Base-by-base conservation (phyloP, 2,329 filamentous ascomycete genomes). In the Stagonosporopsis vannaccii region DNA sequence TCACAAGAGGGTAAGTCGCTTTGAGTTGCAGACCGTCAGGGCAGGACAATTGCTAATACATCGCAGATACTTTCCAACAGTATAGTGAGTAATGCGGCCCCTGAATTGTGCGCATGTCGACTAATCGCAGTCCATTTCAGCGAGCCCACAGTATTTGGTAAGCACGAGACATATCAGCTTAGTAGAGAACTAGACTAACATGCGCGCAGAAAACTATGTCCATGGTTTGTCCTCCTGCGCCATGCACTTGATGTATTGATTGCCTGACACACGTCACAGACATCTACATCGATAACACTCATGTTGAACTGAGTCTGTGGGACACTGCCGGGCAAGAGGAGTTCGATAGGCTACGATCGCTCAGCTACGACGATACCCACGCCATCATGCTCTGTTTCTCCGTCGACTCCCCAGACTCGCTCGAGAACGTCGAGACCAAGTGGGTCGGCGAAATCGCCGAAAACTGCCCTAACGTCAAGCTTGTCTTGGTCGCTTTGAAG, bases 381-480 rank as follows among this genome's bases (percentile, higher is more conserved):
- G 88, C 96, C 40, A 97, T 99, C 70, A 97, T 99, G 90, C 90
- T 99, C 67, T 99, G 95, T 82, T 99, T 98, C 80, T 95, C 91
- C 69, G 75, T 98, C 75, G 95, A 99, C 79, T 97, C 91, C 75
- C 92, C 90, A 66, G 93, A 97, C 77, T 97, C 93, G 3, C 87
- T 99, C 59, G 95, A 99, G 78, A 99, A 99, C 85, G 92, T 99
- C 59, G 92, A 97, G 77, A 94, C 91, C 68, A 99, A 99, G 80
- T 99, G 95, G 95, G 91, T 97, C 5, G 90, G 91, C 60, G 95
- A 99, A 79, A 99, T 99, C 65, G 91, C 93, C 61, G 95, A 99
- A 79, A 97, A 99, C 80, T 98, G 95, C 79, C 92, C 92, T 1
- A 91, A 90, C 56, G 95, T 97, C 62, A 96, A 96, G 78, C 86